Percentiles rank a stretch among this genome's conserved stretches.
phyloP scores from a whole-genome alignment of 2,329 filamentous ascomycete genomes.

The Aspergillus sp. region DNA sequence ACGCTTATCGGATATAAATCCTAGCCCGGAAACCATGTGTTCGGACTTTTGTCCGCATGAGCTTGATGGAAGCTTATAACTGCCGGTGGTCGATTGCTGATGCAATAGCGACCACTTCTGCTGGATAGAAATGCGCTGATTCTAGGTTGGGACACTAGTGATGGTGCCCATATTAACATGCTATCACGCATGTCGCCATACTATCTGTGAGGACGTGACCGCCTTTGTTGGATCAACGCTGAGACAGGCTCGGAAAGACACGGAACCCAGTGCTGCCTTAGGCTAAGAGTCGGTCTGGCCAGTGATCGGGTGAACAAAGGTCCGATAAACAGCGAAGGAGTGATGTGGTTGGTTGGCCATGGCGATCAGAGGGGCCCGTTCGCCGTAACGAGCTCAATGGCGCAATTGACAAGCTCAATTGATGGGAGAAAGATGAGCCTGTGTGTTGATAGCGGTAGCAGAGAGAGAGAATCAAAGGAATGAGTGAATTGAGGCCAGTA shows the following conservation, averaged over 20 bases:
- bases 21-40: background rate
- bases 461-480: background rate
- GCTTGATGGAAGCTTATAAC: background rate
- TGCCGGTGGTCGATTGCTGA: no score
- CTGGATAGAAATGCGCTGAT: no score
- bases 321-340: background rate
- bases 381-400: background rate
- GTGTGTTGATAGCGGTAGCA: background rate
- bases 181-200: background rate
- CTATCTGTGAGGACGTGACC: background rate
- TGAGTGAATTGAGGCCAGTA: background rate
- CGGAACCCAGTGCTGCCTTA: background rate
- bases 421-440: background rate
- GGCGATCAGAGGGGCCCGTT: background rate
- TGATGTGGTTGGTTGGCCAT: background rate
- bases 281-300: background rate
- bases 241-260: background rate
- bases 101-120: no score
- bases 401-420: background rate
- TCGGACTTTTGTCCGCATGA: background rate
- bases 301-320: background rate
- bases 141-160: background rate
- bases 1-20: background rate
- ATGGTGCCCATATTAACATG: background rate
- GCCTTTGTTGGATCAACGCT: background rate